Evolutionary conservation across 2,329 filamentous ascomycete species (phyloP).

Genomic region (Xylariaceae sp.): DNA sequence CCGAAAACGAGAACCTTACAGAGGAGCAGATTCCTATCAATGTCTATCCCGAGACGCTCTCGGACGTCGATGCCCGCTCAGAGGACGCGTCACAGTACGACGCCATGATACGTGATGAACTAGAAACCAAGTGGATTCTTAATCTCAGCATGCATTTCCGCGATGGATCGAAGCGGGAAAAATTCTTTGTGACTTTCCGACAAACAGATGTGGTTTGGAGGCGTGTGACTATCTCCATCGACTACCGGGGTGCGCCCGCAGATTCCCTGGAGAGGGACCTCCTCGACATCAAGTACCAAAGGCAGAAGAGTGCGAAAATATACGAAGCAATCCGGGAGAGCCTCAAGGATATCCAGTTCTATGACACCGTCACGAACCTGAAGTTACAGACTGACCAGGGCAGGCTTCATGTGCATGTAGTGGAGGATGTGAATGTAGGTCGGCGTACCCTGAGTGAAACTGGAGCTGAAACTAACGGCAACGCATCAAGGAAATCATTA

Average conservation of each 20-base stretch:
- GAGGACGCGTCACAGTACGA: conserved; percentile 53
- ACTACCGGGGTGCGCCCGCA: conserved; percentile 75
- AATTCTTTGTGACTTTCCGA: conserved; percentile 95
- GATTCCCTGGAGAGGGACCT: conserved; percentile 85
- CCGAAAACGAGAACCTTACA: conserved; percentile 25
- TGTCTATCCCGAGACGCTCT: conserved; percentile 17
- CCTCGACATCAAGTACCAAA: conserved; percentile 69
- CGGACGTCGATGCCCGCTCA: conserved; percentile 39
- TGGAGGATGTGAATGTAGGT: conserved; percentile 81
- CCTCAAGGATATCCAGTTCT: conserved; percentile 89
- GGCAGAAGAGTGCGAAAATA: conserved; percentile 87
- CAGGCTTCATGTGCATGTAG: conserved; percentile 89
- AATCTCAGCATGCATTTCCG: conserved; percentile 98
- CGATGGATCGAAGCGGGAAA: conserved; percentile 86
- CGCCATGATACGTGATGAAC: conserved; percentile 66
- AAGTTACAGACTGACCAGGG: conserved; percentile 86
- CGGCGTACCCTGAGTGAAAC: conserved; percentile 1
- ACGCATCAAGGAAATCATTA: conserved; percentile 66
- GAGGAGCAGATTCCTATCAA: conserved; percentile 15
- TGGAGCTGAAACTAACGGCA: conserved; percentile 4
- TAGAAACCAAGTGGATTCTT: conserved; percentile 87
- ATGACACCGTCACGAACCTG: conserved; percentile 90
- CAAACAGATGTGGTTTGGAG: conserved; percentile 75
- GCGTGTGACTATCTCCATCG: conserved; percentile 85
- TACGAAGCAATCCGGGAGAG: conserved; percentile 94